Conservation (phyloP, 2,329 filamentous ascomycete species). For the Teratosphaeria nubilosa region DNA sequence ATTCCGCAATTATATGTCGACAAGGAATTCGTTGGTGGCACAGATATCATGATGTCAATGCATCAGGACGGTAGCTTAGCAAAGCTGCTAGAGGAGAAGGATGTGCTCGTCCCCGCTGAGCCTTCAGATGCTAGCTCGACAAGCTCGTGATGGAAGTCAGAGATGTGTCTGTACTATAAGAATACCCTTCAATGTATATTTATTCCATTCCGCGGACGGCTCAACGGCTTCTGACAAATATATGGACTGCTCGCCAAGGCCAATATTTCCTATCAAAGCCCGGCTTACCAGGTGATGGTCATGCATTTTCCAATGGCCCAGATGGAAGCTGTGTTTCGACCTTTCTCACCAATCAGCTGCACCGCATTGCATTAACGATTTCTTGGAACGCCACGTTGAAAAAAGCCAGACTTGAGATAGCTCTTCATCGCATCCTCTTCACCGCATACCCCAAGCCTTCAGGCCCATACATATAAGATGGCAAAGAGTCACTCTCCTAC, state of each 20-base stretch:
- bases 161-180: slow-evolving; percentile 1
- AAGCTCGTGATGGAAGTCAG: slow-evolving; percentile 2
- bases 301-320: not conserved
- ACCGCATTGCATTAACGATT: not conserved
- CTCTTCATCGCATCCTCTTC: not conserved
- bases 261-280: too few species aligned
- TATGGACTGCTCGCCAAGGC: too few species aligned
- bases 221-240: not conserved
- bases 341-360: not conserved
- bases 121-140: slow-evolving; percentile 10
- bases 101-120: slow-evolving; percentile 62
- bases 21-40: slow-evolving; percentile 95
- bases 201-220: not conserved
- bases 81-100: slow-evolving; percentile 85
- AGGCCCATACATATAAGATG: not conserved
- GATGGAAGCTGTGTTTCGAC: not conserved
- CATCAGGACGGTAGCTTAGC: slow-evolving; percentile 90
- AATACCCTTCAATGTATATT: not conserved
- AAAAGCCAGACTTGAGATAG: not conserved
- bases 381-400: not conserved
- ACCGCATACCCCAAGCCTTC: not conserved
- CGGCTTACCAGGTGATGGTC: not conserved
- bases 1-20: slow-evolving; percentile 94
- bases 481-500: not conserved
- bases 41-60: slow-evolving; percentile 94